Evolutionary conservation across 768 basidiomycete genomes (phyloP).

Genomic region (Pisolithus orientalis): DNA sequence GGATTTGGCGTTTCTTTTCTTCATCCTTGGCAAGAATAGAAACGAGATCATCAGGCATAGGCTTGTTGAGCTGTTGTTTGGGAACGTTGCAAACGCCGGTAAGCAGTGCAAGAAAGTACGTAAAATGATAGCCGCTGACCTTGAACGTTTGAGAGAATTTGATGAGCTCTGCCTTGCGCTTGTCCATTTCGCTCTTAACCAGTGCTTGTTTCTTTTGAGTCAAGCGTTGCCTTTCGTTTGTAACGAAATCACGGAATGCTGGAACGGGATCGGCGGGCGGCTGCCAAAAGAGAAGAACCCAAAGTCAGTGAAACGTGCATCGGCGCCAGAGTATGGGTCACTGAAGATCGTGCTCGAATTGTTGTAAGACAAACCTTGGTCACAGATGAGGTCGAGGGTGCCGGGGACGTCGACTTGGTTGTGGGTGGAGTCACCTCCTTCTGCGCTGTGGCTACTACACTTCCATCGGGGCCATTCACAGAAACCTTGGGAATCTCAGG

Average conservation of each 20-base stretch:
- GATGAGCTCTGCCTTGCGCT: constrained; percentile 85
- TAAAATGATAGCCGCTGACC: constrained; percentile 38
- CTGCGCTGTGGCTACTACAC: constrained; percentile 36
- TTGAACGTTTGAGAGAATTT: constrained; percentile 95
- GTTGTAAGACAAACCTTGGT: constrained; percentile 41
- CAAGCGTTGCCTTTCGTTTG: constrained; percentile 82
- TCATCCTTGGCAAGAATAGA: constrained; percentile 91
- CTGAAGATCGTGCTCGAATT: not conserved
- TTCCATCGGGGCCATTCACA: constrained; percentile 73
- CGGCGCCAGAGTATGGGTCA: not conserved
- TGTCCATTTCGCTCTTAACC: constrained; percentile 91
- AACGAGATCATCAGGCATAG: constrained; percentile 91
- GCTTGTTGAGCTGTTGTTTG: constrained; percentile 71
- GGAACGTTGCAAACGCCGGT: not conserved
- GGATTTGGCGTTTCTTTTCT: constrained; percentile 79
- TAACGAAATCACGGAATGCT: constrained; percentile 90
- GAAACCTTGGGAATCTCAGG: constrained; percentile 65
- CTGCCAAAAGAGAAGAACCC: constrained; percentile 26
- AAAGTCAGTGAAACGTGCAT: not conserved
- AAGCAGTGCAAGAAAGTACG: not conserved
- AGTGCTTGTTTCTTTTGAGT: constrained; percentile 87
- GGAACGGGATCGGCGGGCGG: constrained; percentile 70
- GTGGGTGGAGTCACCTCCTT: constrained; percentile 39
- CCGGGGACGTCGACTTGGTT: constrained; percentile 60
- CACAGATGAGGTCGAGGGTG: constrained; percentile 38